Evolutionary conservation across 2,329 filamentous ascomycete species (phyloP).

Genomic region (Trichoderma atrobrunneum): DNA sequence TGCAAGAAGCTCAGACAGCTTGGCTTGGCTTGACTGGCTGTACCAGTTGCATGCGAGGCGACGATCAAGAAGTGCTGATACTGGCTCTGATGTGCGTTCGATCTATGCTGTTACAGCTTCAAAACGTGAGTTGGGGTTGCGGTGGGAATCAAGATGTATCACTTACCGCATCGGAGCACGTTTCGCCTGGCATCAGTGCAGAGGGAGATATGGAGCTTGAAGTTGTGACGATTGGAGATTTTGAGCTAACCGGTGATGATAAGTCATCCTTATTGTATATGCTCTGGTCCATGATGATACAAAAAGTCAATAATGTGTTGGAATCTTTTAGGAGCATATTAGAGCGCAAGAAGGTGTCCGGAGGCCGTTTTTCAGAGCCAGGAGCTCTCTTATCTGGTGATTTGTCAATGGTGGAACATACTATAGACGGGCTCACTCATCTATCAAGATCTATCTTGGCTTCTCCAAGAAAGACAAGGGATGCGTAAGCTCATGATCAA

Average conservation of each 20-base stretch:
- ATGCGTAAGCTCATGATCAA: not conserved
- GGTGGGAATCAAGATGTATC: not conserved
- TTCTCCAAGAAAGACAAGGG: not conserved
- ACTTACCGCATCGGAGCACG: not conserved
- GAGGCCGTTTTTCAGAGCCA: not conserved
- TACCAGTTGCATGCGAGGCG: not conserved
- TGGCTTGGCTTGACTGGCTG: not conserved
- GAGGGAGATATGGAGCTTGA: not conserved
- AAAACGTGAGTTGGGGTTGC: not conserved
- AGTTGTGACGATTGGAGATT: not conserved
- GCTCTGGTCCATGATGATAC: not conserved
- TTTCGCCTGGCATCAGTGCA: not conserved
- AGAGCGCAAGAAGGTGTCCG: not conserved
- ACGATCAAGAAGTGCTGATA: not conserved
- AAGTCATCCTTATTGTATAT: not conserved
- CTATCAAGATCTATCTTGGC: not conserved
- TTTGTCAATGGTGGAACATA: not conserved
- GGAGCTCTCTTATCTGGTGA: not conserved
- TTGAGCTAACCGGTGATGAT: not conserved
- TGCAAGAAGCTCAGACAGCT: not conserved
- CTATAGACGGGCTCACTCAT: not conserved
- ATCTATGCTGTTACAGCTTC: not conserved
- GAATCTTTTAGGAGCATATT: not conserved
- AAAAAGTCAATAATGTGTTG: not conserved
- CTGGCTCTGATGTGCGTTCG: not conserved